These are phyloP conservation scores for Scortechinia acanthostroma DNA, from an alignment of 2,329 filamentous ascomycete species.

Conservation along the genomic window DNA sequence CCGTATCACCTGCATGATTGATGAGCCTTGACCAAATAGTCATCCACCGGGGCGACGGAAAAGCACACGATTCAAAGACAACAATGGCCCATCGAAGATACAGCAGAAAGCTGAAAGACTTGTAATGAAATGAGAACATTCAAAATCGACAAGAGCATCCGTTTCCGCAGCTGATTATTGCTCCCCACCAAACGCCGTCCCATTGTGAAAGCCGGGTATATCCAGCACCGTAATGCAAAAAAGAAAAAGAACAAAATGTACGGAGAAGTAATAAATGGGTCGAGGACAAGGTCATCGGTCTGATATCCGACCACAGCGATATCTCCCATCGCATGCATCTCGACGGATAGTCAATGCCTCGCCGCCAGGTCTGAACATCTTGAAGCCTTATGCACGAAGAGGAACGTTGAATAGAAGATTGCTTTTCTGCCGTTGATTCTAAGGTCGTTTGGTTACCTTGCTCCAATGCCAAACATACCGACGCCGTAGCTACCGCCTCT, in stretches of 20 bases:
- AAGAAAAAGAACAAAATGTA: too few species aligned
- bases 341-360: too few species aligned
- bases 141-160: background rate
- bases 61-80: too few species aligned
- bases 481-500: conserved; percentile 28
- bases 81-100: background rate
- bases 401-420: too few species aligned
- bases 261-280: conserved; percentile 19
- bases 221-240: conserved; percentile 36
- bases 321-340: too few species aligned
- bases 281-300: background rate
- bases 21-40: too few species aligned
- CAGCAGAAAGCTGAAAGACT: background rate
- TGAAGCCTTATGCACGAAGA: too few species aligned
- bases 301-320: too few species aligned
- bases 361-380: too few species aligned
- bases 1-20: too few species aligned
- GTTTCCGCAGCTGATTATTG: background rate
- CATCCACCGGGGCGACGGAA: too few species aligned
- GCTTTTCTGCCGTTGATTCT: too few species aligned
- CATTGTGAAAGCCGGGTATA: conserved; percentile 29
- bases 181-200: conserved; percentile 7
- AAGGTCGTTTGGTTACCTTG: conserved; percentile 23
- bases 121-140: background rate
- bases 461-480: conserved; percentile 32